phyloP scores from a whole-genome alignment of 2,329 filamentous ascomycete species.

The Ceratocystis variospora region DNA sequence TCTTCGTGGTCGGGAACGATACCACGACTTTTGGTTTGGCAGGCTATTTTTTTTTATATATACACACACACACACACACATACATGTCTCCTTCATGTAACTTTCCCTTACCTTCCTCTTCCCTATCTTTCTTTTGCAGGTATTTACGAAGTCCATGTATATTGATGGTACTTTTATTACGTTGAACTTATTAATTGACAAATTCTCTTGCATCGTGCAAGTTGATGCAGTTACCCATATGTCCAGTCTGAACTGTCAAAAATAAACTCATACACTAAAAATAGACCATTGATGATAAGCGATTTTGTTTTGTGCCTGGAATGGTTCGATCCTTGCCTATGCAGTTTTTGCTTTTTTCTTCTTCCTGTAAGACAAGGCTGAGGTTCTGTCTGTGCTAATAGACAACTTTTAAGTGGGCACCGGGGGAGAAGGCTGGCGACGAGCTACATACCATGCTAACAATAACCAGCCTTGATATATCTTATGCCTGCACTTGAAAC shows the following conservation, averaged over 20 bases:
- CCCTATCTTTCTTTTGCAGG: not conserved
- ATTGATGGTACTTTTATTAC: not conserved
- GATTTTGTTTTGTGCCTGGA: not conserved
- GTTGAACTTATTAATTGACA: not conserved
- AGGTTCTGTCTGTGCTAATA: not conserved
- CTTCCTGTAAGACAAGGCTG: not conserved
- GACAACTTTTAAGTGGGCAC: not conserved
- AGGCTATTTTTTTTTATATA: not conserved
- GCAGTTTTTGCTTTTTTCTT: not conserved
- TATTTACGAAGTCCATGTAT: slow-evolving; percentile 3
- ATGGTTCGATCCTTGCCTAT: slow-evolving; percentile 7
- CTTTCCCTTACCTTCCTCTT: not conserved
- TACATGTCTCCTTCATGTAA: not conserved
- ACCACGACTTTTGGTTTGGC: not conserved
- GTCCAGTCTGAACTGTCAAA: slow-evolving; percentile 1
- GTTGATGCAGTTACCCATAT: not conserved
- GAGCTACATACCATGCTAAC: not conserved
- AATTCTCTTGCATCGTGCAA: not conserved
- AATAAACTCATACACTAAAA: slow-evolving; percentile 1
- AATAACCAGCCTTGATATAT: not conserved
- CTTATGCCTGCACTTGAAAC: not conserved
- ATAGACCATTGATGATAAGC: not conserved
- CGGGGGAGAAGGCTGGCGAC: not conserved
- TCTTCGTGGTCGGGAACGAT: not conserved
- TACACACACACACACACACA: not conserved